Evolutionary conservation across 2,329 filamentous ascomycete genomes (phyloP).

Genomic region (Alternaria longipes): DNA sequence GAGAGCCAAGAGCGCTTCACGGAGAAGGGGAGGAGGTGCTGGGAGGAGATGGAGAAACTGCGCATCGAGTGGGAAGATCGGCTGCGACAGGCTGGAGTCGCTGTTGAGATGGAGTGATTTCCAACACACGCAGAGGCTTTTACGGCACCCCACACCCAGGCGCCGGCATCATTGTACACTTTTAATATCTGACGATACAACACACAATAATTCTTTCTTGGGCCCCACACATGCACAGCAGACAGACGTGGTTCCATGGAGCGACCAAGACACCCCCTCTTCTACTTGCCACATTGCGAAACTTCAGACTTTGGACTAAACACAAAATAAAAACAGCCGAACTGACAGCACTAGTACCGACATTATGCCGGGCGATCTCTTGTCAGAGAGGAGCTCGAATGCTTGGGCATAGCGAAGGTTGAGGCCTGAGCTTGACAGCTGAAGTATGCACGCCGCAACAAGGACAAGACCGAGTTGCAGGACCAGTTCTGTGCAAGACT

Average conservation of each 20-base stretch:
- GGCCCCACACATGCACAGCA: constrained; percentile 3
- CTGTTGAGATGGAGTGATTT: constrained; percentile 40
- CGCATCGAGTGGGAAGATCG: constrained; percentile 68
- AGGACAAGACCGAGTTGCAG: not conserved
- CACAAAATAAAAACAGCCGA: not conserved
- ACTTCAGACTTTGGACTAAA: not conserved
- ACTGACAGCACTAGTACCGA: not conserved
- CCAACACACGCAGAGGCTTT: not conserved
- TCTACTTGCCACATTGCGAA: not conserved
- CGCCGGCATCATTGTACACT: not conserved
- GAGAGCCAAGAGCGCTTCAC: constrained; percentile 71
- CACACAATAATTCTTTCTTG: not conserved
- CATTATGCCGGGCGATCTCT: constrained; percentile 9
- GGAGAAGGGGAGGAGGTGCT: constrained; percentile 67
- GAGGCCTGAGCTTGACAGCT: constrained; percentile 4
- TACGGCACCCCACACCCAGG: not conserved
- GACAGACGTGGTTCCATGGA: not conserved
- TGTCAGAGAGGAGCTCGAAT: constrained; percentile 10
- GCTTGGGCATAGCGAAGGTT: constrained; percentile 1
- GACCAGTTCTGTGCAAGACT: not conserved
- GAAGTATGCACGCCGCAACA: constrained; percentile 1
- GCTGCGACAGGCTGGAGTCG: constrained; percentile 51
- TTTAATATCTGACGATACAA: not conserved
- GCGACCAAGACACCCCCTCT: not conserved
- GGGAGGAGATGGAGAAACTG: constrained; percentile 77